Evolutionary conservation across 768 basidiomycete species (phyloP).

Genomic region (Tulasnella sp.): DNA sequence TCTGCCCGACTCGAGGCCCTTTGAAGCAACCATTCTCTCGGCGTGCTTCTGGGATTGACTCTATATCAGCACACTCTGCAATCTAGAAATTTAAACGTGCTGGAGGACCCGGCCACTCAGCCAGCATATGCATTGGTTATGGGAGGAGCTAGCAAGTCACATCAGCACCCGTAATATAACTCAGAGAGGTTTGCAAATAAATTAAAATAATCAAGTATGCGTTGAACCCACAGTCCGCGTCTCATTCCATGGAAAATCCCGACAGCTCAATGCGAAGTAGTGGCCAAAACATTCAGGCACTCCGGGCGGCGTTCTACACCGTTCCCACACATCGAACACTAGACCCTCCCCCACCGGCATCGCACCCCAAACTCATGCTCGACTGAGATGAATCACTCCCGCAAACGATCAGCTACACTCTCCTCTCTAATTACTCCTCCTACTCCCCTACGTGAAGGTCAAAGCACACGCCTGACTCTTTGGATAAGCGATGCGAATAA

Average conservation of each 20-base stretch:
- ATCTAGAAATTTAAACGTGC: too few relatives aligned
- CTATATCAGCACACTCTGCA: background rate
- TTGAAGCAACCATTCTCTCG: too few relatives aligned
- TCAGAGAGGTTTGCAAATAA: too few relatives aligned
- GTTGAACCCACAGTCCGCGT: too few relatives aligned
- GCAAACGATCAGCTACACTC: conserved; percentile 10
- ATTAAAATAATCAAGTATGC: too few relatives aligned
- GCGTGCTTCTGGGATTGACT: background rate
- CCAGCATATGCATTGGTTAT: background rate
- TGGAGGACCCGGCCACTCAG: too few relatives aligned
- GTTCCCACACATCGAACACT: background rate
- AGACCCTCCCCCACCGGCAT: background rate
- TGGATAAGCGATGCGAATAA: conserved; percentile 10
- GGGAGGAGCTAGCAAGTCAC: background rate
- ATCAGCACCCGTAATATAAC: too few relatives aligned
- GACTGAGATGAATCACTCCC: conserved; percentile 11
- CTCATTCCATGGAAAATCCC: too few relatives aligned
- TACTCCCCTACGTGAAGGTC: conserved; percentile 6
- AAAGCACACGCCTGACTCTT: background rate
- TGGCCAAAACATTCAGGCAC: too few relatives aligned
- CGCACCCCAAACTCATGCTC: background rate
- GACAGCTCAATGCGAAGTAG: too few relatives aligned
- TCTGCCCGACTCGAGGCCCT: too few relatives aligned
- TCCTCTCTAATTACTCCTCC: background rate
- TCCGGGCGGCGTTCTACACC: background rate